phyloP scores from a whole-genome alignment of 2,329 filamentous ascomycete genomes.

The Plenodomus biglobosus region DNA sequence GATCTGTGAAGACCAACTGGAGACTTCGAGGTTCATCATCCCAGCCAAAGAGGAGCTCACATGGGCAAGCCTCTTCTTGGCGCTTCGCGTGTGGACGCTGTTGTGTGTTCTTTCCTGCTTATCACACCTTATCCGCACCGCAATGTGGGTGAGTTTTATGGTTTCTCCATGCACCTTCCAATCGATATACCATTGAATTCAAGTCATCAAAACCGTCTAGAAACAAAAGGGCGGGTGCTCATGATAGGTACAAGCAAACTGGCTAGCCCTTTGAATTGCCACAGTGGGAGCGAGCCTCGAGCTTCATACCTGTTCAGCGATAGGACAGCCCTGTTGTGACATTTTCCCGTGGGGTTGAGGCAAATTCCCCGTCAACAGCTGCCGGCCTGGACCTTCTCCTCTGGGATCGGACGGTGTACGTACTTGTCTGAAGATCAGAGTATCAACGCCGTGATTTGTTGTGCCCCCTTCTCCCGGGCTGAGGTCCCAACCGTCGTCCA shows the following conservation, averaged over 20 bases:
- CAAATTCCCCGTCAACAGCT: slow-evolving; percentile 10
- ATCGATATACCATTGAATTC: background rate
- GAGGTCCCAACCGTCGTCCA: background rate
- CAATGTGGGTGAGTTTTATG: slow-evolving; percentile 22
- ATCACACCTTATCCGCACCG: slow-evolving; percentile 30
- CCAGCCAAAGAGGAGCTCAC: slow-evolving; percentile 29
- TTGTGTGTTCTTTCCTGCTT: slow-evolving; percentile 40
- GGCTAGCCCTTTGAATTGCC: background rate
- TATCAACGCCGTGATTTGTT: slow-evolving; percentile 1
- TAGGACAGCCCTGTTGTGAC: slow-evolving; percentile 2
- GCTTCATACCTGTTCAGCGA: slow-evolving; percentile 5
- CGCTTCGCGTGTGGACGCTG: slow-evolving; percentile 20
- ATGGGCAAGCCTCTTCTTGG: slow-evolving; percentile 35
- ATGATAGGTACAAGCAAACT: background rate
- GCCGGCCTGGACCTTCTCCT: slow-evolving; percentile 18
- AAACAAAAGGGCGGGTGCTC: background rate
- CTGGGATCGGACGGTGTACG: slow-evolving; percentile 7
- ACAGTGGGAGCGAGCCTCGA: background rate
- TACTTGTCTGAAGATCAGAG: background rate
- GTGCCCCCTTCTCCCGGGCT: background rate
- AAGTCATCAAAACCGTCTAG: background rate
- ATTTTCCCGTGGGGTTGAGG: slow-evolving; percentile 17
- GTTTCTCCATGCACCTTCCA: slow-evolving; percentile 7
- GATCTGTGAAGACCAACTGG: slow-evolving; percentile 19
- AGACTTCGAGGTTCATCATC: slow-evolving; percentile 18